A percentile compares a stretch with the other conserved stretches of the same genome.
Conservation (phyloP, 352 stramenopile genomes). For the Pythium insidiosum region DNA sequence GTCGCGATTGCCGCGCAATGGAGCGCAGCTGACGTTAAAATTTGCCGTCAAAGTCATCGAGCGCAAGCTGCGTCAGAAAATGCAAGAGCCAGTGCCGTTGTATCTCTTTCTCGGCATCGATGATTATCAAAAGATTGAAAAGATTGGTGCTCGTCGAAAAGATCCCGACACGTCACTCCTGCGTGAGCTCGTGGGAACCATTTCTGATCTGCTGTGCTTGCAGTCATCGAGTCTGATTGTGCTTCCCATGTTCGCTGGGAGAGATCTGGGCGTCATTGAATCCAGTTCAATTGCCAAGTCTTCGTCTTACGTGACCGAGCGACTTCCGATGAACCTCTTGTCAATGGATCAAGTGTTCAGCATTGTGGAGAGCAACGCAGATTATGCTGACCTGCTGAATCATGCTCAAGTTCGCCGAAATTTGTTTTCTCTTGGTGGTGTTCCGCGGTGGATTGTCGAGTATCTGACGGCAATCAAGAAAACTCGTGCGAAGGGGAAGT, state of each 20-base stretch:
- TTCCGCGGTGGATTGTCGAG: constrained; percentile 18
- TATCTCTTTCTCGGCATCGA: constrained; percentile 27
- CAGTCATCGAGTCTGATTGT: constrained; percentile 12
- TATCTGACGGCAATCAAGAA: constrained; percentile 9
- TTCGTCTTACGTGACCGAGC: constrained; percentile 13
- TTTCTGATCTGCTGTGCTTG: constrained; percentile 9
- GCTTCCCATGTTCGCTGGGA: constrained; percentile 22
- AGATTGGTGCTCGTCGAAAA: constrained; percentile 8
- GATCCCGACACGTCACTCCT: constrained; percentile 12
- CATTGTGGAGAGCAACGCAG: constrained; percentile 9
- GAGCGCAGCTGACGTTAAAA: constrained; percentile 10
- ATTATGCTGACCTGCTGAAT: constrained; percentile 5
- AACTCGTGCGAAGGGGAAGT: background rate
- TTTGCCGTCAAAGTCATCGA: constrained; percentile 8
- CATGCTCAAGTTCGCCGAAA: constrained; percentile 8
- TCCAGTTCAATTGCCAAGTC: constrained; percentile 14
- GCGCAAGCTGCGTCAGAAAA: constrained; percentile 5
- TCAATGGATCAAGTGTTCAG: constrained; percentile 15
- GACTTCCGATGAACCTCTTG: constrained; percentile 17
- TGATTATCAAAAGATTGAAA: constrained; percentile 22
- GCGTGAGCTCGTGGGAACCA: constrained; percentile 10
- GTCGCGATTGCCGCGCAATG: constrained; percentile 7
- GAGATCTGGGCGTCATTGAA: constrained; percentile 13
- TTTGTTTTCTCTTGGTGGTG: constrained; percentile 14
- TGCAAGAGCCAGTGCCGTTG: constrained; percentile 6